Conservation (phyloP, 1,284 basidiomycete species). For the Cystobasidium slooffiae region DNA sequence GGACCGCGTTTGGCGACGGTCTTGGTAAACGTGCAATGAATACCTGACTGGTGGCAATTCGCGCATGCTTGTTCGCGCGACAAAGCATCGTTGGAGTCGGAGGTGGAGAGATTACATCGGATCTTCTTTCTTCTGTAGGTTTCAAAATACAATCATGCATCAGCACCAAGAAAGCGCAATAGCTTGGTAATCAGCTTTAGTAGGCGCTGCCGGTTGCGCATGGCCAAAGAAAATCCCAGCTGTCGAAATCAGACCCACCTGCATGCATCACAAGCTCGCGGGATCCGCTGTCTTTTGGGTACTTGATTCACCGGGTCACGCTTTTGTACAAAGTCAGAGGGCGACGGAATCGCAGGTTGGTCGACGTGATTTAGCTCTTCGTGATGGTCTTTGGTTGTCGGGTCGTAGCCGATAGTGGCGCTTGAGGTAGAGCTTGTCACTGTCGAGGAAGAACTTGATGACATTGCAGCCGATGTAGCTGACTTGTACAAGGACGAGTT, state of each 20-base stretch:
- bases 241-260: constrained; percentile 23
- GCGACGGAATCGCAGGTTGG: background rate
- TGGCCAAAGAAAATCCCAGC: background rate
- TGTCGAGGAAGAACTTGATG: constrained; percentile 3
- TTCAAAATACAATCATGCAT: background rate
- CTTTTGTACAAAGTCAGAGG: background rate
- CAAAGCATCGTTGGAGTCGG: background rate
- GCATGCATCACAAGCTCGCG: constrained; percentile 39
- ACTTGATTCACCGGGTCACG: background rate
- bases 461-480: background rate
- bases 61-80: constrained; percentile 12
- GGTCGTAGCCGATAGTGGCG: background rate
- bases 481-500: background rate
- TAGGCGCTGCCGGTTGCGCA: too few relatives aligned
- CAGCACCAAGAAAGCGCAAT: background rate
- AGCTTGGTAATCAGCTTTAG: too few relatives aligned
- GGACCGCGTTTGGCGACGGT: constrained; percentile 36
- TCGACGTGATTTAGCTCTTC: background rate
- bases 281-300: constrained; percentile 37
- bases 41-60: constrained; percentile 28
- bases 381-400: background rate
- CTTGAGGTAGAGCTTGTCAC: constrained; percentile 8
- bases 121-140: constrained; percentile 28
- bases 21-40: constrained; percentile 33
- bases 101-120: constrained; percentile 29